Conservation (phyloP, 306 rosid species). For the Erythrophleum fordii region DNA sequence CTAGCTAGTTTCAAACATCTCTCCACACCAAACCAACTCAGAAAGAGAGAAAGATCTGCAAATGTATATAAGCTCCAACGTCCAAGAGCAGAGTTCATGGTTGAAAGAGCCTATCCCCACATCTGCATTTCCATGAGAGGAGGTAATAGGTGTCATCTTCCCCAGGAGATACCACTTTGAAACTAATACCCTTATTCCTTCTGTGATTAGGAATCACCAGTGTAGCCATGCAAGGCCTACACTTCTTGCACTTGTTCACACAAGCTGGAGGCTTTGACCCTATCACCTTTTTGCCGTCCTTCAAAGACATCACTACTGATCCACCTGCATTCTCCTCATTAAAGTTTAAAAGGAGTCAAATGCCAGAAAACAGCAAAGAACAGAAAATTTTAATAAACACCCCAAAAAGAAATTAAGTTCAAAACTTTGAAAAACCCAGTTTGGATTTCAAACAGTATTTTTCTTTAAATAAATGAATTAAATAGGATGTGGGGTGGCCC, state of each 20-base stretch:
- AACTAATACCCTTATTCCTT: constrained; percentile 14
- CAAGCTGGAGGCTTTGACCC: constrained; percentile 86
- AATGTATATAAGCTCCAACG: too few relatives aligned
- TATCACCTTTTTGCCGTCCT: constrained; percentile 54
- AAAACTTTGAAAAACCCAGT: background rate
- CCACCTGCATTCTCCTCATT: too few relatives aligned
- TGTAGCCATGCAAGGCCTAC: constrained; percentile 82
- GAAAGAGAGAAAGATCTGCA: background rate
- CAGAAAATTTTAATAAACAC: too few relatives aligned
- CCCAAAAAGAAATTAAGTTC: background rate
- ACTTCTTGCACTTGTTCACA: constrained; percentile 72
- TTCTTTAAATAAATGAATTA: background rate
- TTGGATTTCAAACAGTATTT: background rate
- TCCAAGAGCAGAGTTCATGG: constrained; percentile 44
- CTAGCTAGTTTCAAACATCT: background rate
- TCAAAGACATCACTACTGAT: background rate
- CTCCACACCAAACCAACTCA: background rate
- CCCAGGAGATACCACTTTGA: constrained; percentile 36
- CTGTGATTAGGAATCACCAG: constrained; percentile 66
- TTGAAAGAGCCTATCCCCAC: constrained; percentile 76
- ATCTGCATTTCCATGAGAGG: constrained; percentile 86
- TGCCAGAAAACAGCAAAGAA: background rate
- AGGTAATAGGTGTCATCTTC: constrained; percentile 71
- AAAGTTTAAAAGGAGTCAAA: too few relatives aligned
- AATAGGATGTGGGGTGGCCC: background rate